Evolutionary conservation across 1,139 yeast genomes (phyloP).

Genomic region (Tardiomyces blankii): DNA sequence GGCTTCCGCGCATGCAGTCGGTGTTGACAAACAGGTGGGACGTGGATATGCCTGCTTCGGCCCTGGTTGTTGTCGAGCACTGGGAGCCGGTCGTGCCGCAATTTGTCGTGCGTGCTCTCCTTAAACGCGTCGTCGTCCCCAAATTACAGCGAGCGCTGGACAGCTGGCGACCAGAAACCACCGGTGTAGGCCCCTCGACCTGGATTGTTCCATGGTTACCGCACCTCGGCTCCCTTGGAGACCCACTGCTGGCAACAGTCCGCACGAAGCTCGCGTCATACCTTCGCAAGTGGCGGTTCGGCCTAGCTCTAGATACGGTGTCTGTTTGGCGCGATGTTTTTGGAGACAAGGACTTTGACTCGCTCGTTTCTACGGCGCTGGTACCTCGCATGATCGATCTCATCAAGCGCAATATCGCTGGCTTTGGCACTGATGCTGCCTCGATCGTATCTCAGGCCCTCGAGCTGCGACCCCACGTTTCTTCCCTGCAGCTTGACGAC

Average conservation of each 20-base stretch:
- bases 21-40: constrained; percentile 27
- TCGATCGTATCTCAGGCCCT: background rate
- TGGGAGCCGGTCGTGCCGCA: constrained; percentile 33
- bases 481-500: background rate
- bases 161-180: constrained; percentile 26
- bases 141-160: constrained; percentile 25
- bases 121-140: constrained; percentile 27
- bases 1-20: constrained; percentile 27
- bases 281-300: background rate
- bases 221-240: constrained; percentile 13
- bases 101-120: constrained; percentile 21
- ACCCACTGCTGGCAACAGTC: background rate
- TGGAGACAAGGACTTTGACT: constrained; percentile 22
- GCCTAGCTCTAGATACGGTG: background rate
- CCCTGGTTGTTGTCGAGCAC: constrained; percentile 27
- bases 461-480: background rate
- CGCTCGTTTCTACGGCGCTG: constrained; percentile 18
- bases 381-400: constrained; percentile 24
- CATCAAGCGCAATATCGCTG: background rate
- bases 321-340: constrained; percentile 27
- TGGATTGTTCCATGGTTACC: constrained; percentile 40
- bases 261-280: background rate
- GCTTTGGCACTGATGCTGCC: background rate
- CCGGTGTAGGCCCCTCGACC: constrained; percentile 19
- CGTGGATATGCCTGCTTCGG: constrained; percentile 21